phyloP scores from a whole-genome alignment of 495 filamentous ascomycete species.

The Penicillium coprophilum region DNA sequence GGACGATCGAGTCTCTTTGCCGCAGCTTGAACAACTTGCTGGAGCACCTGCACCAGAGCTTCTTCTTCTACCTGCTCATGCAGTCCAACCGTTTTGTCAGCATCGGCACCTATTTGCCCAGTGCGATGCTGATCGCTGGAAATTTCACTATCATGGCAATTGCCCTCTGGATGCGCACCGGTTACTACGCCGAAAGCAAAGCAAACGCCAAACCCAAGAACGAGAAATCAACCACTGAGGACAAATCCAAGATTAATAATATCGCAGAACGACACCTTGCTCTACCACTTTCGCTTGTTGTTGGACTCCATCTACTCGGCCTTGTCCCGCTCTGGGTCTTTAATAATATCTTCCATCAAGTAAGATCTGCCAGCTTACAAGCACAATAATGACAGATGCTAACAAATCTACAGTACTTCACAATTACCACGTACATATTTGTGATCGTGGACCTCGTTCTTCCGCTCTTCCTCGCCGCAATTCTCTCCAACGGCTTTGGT shows the following conservation, averaged over 20 bases:
- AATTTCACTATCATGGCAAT: slow-evolving; percentile 97
- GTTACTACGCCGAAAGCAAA: slow-evolving; percentile 43
- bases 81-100: slow-evolving; percentile 89
- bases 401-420: slow-evolving; percentile 50
- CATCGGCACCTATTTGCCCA: slow-evolving; percentile 95
- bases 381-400: slow-evolving; percentile 20
- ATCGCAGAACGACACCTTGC: slow-evolving; percentile 71
- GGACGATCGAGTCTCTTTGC: slow-evolving; percentile 84
- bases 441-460: slow-evolving; percentile 57
- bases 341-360: slow-evolving; percentile 67
- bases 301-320: slow-evolving; percentile 71
- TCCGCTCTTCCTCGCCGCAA: slow-evolving; percentile 52
- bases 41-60: slow-evolving; percentile 96
- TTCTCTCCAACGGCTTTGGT: slow-evolving; percentile 53
- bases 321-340: slow-evolving; percentile 84
- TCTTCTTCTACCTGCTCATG: slow-evolving; percentile 98
- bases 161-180: slow-evolving; percentile 85
- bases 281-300: slow-evolving; percentile 71
- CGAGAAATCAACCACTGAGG: slow-evolving; percentile 25
- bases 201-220: slow-evolving; percentile 21
- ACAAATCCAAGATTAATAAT: slow-evolving; percentile 18
- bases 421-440: slow-evolving; percentile 51
- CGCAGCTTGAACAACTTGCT: slow-evolving; percentile 93
- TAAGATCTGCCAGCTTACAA: slow-evolving; percentile 41
- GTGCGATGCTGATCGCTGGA: slow-evolving; percentile 90